Evolutionary conservation across 2,329 filamentous ascomycete species (phyloP), one percentile per base, ranked within the genome.

Genomic region (Botrytis paeoniae): DNA sequence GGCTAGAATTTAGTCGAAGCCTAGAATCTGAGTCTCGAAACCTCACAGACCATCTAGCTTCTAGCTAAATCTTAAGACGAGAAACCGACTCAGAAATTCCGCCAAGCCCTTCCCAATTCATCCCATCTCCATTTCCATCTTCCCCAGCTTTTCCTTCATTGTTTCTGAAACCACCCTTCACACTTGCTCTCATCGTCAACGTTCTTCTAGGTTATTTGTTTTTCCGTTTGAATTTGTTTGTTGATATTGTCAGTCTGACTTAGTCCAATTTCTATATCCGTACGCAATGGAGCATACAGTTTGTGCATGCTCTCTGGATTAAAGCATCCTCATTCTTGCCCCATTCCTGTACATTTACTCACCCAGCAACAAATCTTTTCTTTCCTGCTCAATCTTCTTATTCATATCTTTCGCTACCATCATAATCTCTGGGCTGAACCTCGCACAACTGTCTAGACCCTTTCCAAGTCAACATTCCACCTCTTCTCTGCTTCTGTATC

Each of bases 201-300:
- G 4, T 20, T 6, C 1, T 7, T 57, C 14, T 29, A 14, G 16
- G 7, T 57, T 29, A 5, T 18, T 54, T 32, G 6, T 32, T 29
- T 14, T 57, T 57, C 14, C 6, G 51, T 18, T 29, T 18, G 51
- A 9, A 6, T 18, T 18, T 9, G 3, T 32, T 3, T 14, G 16
- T 57, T 9, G 51, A 57, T 16, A 29, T 18, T 18, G n/a, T 18
- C n/a, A 57, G n/a, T 57, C n/a, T 29, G n/a, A 18, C 14, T 57
- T 3, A 0, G 3, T 57, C 1, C 9, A 57, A 29, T 8, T 57
- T 57, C 1, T 57, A 1, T 29, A 1, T 57, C 3, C 51, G 14
- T 0, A 29, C 3, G 0, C 3, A 57, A 29, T 3, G 6, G 6
- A 14, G 18, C n/a, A 29, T 29, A 16, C 3, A 57, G 4, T 32